Base-by-base conservation (phyloP, 225 moss, liverwort and hornwort genomes). In the Physcomitrellopsis africana region DNA sequence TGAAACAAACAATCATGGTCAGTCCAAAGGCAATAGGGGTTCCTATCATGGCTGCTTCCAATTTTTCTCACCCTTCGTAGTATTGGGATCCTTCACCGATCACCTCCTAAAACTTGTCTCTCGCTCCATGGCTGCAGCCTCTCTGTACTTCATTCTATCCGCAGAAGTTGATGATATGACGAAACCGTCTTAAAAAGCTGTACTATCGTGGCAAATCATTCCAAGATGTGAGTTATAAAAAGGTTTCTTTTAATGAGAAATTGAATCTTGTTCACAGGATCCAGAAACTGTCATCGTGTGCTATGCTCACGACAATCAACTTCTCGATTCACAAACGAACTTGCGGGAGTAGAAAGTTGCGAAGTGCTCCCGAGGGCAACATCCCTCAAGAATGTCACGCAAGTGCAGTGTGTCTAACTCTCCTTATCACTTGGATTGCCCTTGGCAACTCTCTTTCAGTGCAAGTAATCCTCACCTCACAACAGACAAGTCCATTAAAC, bases 1-100 rank as follows among this genome's bases (percentile, higher is more conserved):
- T 87, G 72, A 85, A 85, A 29, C 84, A 85, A 69, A 87, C 84
- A 19, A 87, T 77, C 82, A 87, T 87, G 65, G 87, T 85, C 37
- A 87, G 77, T n/a, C 87, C 87, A 49, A 82, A 87, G 64, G 87
- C 85, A 9, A 87, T 84, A 2, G 87, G 77, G 7, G 82, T 87
- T 75, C 87, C 84, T 77, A 87, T 84, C 88, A 85, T 89, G 73
- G 64, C 72, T 24, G 46, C 69, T 66, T 72, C 72, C 78, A 72
- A 72, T 26, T 24, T 69, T n/a, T 17, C 22, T 16, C 51, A 52
- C 42, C 11, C 56, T 26, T 59, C 24, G 55, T 3, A 63, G 20
- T 17, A 52, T 4, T 59, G 3, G 57, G 24, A 67, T 27, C 17
- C 10, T 4, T 19, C 18, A 29, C 19, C 57, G 47, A 58, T 48